phyloP scores from a whole-genome alignment of 1,139 yeast genomes.

The Yamadazyma buinensis region DNA sequence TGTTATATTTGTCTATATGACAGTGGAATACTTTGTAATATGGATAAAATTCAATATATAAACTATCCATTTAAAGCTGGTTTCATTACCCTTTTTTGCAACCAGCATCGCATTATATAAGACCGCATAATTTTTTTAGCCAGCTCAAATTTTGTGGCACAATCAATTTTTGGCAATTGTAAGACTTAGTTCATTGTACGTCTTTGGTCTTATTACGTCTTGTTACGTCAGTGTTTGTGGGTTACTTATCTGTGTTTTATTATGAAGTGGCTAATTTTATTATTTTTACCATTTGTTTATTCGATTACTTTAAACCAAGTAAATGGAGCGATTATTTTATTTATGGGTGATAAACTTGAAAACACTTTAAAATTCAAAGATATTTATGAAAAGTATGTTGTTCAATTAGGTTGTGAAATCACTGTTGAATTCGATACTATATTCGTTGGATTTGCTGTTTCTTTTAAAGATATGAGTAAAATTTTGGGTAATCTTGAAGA shows the following conservation, averaged over 20 bases:
- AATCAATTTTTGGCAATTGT: too few species aligned
- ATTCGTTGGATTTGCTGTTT: slow-evolving; percentile 1
- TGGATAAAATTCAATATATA: slow-evolving; percentile 2
- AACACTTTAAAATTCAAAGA: neutral
- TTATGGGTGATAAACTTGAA: neutral
- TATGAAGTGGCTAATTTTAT: neutral
- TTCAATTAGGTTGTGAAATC: neutral
- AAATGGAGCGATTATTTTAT: neutral
- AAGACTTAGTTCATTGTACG: too few species aligned
- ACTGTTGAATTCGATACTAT: slow-evolving; percentile 2
- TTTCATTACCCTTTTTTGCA: slow-evolving; percentile 2
- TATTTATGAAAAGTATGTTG: neutral
- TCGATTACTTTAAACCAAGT: neutral
- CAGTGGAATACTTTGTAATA: too few species aligned
- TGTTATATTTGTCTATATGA: too few species aligned
- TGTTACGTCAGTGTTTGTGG: too few species aligned
- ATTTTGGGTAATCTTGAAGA: neutral
- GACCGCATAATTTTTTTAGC: too few species aligned
- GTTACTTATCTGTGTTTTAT: too few species aligned
- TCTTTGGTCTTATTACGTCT: too few species aligned
- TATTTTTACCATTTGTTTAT: neutral
- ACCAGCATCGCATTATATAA: slow-evolving; percentile 2
- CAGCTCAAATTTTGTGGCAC: too few species aligned
- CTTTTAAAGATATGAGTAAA: neutral
- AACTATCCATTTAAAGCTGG: slow-evolving; percentile 1